These are phyloP conservation scores for Populus alba DNA, from an alignment of 345 rosid species.

Conservation along the genomic window DNA sequence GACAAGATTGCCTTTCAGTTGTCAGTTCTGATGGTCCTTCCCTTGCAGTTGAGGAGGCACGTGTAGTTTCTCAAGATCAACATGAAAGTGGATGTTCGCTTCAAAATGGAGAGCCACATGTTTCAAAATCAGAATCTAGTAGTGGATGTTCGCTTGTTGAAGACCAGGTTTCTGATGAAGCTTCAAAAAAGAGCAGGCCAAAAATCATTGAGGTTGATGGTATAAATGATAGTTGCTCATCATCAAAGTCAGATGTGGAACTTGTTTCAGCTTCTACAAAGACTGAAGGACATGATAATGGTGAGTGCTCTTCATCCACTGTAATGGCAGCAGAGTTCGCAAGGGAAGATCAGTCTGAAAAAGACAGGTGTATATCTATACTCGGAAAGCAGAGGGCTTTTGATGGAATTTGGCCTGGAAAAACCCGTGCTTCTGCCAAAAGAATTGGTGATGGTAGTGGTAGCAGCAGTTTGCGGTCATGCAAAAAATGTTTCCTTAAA, in stretches of 20 bases:
- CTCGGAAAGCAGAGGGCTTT: slow-evolving; percentile 38
- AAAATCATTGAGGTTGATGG: slow-evolving; percentile 48
- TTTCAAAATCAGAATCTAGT: slow-evolving; percentile 23
- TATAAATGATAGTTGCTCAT: slow-evolving; percentile 64
- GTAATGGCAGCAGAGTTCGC: slow-evolving; percentile 28
- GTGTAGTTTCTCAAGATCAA: slow-evolving; percentile 22
- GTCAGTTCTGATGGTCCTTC: slow-evolving; percentile 45
- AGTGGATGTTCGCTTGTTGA: slow-evolving; percentile 22
- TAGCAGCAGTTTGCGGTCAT: slow-evolving; percentile 39
- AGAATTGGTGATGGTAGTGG: slow-evolving; percentile 28
- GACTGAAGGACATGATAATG: slow-evolving; percentile 47
- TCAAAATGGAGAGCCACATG: slow-evolving; percentile 1
- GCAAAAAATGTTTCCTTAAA: slow-evolving; percentile 60
- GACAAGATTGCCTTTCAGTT: slow-evolving; percentile 39
- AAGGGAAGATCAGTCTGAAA: slow-evolving; percentile 38
- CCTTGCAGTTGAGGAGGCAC: slow-evolving; percentile 28
- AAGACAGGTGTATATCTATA: slow-evolving; percentile 39
- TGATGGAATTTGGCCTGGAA: slow-evolving; percentile 22
- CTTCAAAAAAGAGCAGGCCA: slow-evolving; percentile 25
- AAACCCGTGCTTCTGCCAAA: slow-evolving; percentile 20
- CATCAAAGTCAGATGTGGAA: slow-evolving; percentile 55
- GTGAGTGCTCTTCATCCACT: slow-evolving; percentile 68
- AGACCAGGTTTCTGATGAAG: slow-evolving; percentile 34
- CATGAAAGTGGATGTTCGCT: slow-evolving; percentile 9
- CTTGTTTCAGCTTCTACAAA: slow-evolving; percentile 46